Base-by-base conservation (phyloP, 2,329 filamentous ascomycete species). In the Sporothrix dimorphospora region DNA sequence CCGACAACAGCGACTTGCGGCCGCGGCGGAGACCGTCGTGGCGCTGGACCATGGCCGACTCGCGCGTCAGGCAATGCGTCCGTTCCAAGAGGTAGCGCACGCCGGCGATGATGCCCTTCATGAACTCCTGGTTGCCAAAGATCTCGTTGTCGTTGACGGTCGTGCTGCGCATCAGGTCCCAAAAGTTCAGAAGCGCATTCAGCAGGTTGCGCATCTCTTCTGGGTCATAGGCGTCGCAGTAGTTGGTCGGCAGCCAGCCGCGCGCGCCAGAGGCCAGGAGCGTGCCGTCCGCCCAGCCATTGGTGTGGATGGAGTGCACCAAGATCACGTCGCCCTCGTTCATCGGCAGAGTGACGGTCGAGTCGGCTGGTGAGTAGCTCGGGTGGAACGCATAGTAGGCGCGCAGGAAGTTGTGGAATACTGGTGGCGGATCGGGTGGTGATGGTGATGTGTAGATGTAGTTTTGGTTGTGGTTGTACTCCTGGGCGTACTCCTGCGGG, bases 251-350 rank as follows among this genome's bases (percentile, higher is more conserved):
- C 73, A 99, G 85, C 96, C 96, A 99, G 74, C 96, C 96, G 76
- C 96, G 88, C 68, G 92, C 92, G 34, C 95, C 95, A 2, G 94
- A 93, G 30, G 91, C 88, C 74, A 99, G 83, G 53, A 98, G 85
- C 0, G 96, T 99, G 69, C 96, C 96, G 80, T 99, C 96, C 42
- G 96, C 96, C 96, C 96, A 99, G 76, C 96, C 96, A 83, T 98
- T 99, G 73, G 94, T 96, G 81, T 99, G 96, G 76, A 98, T 93
- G 4, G 96, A 98, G 81, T 99, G 96, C 27, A 99, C 92, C 72
- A 99, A 83, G 70, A 99, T 91, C 66, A 99, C 89, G 78, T 99
- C 96, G 73, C 96, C 96, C 79, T 96, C 91, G 76, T 93, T 92
- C 72, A 99, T 87, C 27, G 94, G 92, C 12, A 98, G 85, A 12